Percentiles rank a stretch among this genome's conserved stretches.
Conservation (phyloP, 2,329 filamentous ascomycete genomes). For the Calonectria pseudoturangicola region DNA sequence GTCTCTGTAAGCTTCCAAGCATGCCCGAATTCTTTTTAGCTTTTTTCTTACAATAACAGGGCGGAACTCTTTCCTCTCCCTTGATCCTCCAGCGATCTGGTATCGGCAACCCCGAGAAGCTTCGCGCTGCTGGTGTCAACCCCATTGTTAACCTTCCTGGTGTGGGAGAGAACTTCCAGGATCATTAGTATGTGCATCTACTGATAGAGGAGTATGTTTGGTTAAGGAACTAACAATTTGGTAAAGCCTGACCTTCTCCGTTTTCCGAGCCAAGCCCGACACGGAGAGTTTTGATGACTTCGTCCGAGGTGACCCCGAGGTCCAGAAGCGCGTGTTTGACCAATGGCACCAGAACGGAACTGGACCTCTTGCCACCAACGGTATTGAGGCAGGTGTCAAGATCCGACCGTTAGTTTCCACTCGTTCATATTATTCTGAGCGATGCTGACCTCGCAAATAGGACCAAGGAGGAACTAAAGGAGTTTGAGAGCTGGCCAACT, state of each 20-base stretch:
- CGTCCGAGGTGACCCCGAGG: conserved; percentile 81
- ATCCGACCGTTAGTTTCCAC: conserved; percentile 71
- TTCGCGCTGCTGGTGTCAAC: conserved; percentile 80
- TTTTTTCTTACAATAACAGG: conserved; percentile 50
- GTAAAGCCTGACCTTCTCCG: conserved; percentile 79
- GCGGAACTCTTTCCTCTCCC: conserved; percentile 83
- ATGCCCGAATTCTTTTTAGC: neutral
- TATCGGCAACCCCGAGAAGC: conserved; percentile 82
- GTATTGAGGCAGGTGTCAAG: conserved; percentile 88
- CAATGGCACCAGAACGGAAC: conserved; percentile 89
- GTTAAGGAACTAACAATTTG: conserved; percentile 54
- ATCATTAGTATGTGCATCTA: conserved; percentile 72
- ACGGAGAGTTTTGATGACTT: conserved; percentile 89
- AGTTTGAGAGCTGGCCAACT: conserved; percentile 84
- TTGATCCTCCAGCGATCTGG: conserved; percentile 85
- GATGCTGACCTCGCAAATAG: neutral
- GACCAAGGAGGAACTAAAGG: conserved; percentile 78
- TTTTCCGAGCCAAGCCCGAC: conserved; percentile 83
- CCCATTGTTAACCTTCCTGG: conserved; percentile 82
- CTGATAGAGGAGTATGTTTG: no score
- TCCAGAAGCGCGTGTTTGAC: conserved; percentile 83
- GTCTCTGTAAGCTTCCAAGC: conserved; percentile 66
- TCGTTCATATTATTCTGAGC: rapidly evolving
- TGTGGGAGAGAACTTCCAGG: conserved; percentile 85
- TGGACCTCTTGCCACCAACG: conserved; percentile 85